These are phyloP conservation scores for Myxozyma melibiosi DNA, from an alignment of 805 yeast genomes.

Conservation along the genomic window DNA sequence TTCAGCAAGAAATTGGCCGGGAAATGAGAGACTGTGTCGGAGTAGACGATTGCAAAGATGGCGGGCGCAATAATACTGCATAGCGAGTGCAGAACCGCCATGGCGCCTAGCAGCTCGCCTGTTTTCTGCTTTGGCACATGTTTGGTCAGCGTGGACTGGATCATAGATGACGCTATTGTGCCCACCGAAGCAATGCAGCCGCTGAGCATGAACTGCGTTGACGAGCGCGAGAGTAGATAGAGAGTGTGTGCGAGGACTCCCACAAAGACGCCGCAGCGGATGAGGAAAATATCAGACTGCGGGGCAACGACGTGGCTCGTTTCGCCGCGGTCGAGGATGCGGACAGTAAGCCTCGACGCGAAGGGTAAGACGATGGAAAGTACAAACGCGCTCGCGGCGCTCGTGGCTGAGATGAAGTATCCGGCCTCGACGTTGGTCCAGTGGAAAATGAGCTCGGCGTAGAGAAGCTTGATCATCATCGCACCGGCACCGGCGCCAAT, in stretches of 20 bases:
- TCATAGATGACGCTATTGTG: conserved; percentile 24
- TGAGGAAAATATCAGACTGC: conserved; percentile 20
- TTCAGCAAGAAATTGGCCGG: conserved; percentile 10
- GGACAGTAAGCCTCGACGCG: no score
- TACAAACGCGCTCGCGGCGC: conserved; percentile 36
- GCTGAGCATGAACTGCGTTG: conserved; percentile 15
- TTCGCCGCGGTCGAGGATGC: conserved; percentile 9
- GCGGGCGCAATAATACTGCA: conserved; percentile 29
- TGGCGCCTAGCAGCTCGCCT: conserved; percentile 33
- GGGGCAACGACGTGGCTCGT: conserved; percentile 21
- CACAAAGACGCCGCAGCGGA: conserved; percentile 10
- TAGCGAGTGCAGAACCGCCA: conserved; percentile 25
- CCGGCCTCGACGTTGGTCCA: conserved; percentile 43
- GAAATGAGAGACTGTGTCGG: conserved; percentile 22
- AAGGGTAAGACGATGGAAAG: conserved; percentile 37
- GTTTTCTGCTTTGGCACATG: conserved; percentile 27
- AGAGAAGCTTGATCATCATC: conserved; percentile 34
- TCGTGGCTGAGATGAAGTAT: conserved; percentile 38
- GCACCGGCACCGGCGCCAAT: conserved; percentile 31
- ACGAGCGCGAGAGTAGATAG: conserved; percentile 4
- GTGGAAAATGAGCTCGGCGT: conserved; percentile 38
- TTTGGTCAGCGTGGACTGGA: conserved; percentile 31
- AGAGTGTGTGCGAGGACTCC: conserved; percentile 16
- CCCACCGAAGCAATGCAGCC: conserved; percentile 21
- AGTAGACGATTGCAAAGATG: conserved; percentile 17